Conservation (phyloP, 768 basidiomycete species). For the Leucocoprinus birnbaumii region DNA sequence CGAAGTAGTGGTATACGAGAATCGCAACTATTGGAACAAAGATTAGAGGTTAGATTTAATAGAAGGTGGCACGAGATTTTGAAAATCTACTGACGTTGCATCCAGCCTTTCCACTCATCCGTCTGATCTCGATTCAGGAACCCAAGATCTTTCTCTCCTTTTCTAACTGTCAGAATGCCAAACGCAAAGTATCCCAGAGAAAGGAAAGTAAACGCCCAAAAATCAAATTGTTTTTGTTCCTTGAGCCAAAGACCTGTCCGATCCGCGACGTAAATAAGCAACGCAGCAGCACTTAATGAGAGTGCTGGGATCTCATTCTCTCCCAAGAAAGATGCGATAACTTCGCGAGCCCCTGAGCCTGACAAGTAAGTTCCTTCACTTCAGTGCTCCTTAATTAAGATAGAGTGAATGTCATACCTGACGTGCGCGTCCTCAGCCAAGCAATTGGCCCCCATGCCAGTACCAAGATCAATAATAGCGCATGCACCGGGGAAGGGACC, state of each 20-base stretch:
- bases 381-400: neutral
- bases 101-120: slow-evolving; percentile 98
- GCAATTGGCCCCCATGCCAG: slow-evolving; percentile 49
- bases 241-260: slow-evolving; percentile 87
- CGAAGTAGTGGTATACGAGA: slow-evolving; percentile 89
- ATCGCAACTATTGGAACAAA: slow-evolving; percentile 60
- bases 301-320: slow-evolving; percentile 13
- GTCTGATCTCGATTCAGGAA: slow-evolving; percentile 92
- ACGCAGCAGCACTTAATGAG: slow-evolving; percentile 16
- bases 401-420: slow-evolving; percentile 16
- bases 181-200: slow-evolving; percentile 46
- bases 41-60: slow-evolving; percentile 10
- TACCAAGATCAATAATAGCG: slow-evolving; percentile 44
- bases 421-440: slow-evolving; percentile 29
- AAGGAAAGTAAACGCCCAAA: slow-evolving; percentile 65
- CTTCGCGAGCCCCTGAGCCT: slow-evolving; percentile 6
- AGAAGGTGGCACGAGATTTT: neutral
- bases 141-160: slow-evolving; percentile 78
- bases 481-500: slow-evolving; percentile 53
- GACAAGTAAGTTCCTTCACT: neutral
- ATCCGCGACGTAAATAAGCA: slow-evolving; percentile 75
- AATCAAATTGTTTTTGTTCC: slow-evolving; percentile 81
- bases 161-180: slow-evolving; percentile 66
- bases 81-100: slow-evolving; percentile 78
- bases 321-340: slow-evolving; percentile 5